Conservation (phyloP, 306 rosid species). For the Cyclanthera cordifolia region DNA sequence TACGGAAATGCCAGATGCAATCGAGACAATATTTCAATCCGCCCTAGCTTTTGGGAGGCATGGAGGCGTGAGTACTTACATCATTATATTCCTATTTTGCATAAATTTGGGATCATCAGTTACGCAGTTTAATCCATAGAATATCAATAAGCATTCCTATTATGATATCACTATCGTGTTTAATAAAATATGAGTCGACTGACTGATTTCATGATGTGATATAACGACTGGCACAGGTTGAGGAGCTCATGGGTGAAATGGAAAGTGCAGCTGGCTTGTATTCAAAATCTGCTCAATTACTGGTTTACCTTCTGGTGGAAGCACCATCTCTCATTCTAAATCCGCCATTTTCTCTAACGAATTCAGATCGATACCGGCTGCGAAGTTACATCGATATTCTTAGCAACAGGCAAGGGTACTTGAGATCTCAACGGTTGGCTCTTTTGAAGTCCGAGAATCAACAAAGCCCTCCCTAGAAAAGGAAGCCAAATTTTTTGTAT, state of each 20-base stretch:
- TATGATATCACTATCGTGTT: not conserved
- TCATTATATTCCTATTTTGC: slow-evolving; percentile 3
- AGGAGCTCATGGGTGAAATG: slow-evolving; percentile 81
- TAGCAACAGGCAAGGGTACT: slow-evolving; percentile 64
- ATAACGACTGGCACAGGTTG: slow-evolving; percentile 58
- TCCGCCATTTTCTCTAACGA: slow-evolving; percentile 83
- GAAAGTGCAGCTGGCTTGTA: slow-evolving; percentile 62
- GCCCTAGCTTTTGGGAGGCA: slow-evolving; percentile 83
- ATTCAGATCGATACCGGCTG: slow-evolving; percentile 75
- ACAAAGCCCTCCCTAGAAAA: slow-evolving; percentile 33
- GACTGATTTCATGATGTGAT: slow-evolving; percentile 8
- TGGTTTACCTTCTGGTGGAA: slow-evolving; percentile 73
- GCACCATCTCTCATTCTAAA: slow-evolving; percentile 88
- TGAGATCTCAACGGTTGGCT: slow-evolving; percentile 66
- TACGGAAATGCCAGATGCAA: slow-evolving; percentile 96
- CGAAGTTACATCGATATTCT: slow-evolving; percentile 63
- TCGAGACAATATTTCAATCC: slow-evolving; percentile 90
- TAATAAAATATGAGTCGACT: not conserved
- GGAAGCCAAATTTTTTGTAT: not conserved
- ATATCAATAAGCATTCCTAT: not conserved
- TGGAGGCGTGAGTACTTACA: slow-evolving; percentile 68
- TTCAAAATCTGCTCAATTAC: slow-evolving; percentile 56
- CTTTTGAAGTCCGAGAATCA: slow-evolving; percentile 22
- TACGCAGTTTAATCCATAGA: not conserved
- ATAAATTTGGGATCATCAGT: slow-evolving; percentile 4